Evolutionary conservation across 192 early-diverging fungal genomes (phyloP).

Genomic region (Rhizoclosmatium globosum): DNA sequence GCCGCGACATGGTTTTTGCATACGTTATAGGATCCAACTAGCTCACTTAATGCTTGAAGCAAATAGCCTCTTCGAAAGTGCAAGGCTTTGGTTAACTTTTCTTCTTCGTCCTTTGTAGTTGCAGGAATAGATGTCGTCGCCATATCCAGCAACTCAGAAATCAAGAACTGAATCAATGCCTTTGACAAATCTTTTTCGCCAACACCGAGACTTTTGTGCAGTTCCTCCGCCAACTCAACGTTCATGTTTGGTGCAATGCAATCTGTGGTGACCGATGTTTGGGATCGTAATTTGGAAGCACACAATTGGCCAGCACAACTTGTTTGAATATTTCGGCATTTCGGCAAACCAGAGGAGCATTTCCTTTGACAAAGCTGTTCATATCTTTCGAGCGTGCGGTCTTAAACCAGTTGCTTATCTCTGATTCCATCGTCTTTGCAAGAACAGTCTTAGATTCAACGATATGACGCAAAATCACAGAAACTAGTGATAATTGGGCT

Average conservation of each 20-base stretch:
- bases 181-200: constrained; percentile 56
- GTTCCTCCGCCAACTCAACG: not conserved
- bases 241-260: constrained; percentile 44
- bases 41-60: constrained; percentile 86
- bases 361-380: constrained; percentile 72
- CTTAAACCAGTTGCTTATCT: constrained; percentile 79
- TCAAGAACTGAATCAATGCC: constrained; percentile 61
- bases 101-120: not conserved
- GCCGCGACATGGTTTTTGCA: constrained; percentile 59
- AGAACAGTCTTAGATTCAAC: constrained; percentile 78
- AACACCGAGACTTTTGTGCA: not conserved
- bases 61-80: constrained; percentile 76
- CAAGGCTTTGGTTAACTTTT: not conserved
- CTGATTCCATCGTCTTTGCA: constrained; percentile 72
- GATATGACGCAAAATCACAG: constrained; percentile 90
- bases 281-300: constrained; percentile 72
- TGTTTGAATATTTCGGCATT: constrained; percentile 72
- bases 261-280: constrained; percentile 69
- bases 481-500: constrained; percentile 79
- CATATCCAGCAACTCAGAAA: constrained; percentile 57
- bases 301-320: constrained; percentile 68
- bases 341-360: constrained; percentile 70
- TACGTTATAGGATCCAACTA: constrained; percentile 85
- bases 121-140: not conserved
- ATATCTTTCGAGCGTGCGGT: constrained; percentile 74